Conservation (phyloP, 2,329 filamentous ascomycete genomes). For the Diaporthe sp. region DNA sequence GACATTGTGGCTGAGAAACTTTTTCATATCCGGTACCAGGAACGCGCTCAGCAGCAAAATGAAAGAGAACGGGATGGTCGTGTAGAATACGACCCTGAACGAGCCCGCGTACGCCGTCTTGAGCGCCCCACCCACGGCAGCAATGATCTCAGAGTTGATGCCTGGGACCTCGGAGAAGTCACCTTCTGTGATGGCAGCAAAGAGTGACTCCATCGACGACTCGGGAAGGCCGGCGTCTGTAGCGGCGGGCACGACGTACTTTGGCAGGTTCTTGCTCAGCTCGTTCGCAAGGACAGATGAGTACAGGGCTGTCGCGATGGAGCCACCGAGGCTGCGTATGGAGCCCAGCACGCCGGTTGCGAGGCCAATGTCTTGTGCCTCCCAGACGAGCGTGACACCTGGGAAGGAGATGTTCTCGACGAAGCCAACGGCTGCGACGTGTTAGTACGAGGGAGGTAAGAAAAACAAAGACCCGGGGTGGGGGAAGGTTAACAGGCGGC, state of each 20-base stretch:
- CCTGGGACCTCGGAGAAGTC: slow-evolving; percentile 46
- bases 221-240: slow-evolving; percentile 48
- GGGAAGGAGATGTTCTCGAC: slow-evolving; percentile 54
- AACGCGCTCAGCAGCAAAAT: slow-evolving; percentile 50
- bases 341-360: slow-evolving; percentile 56
- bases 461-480: too few species aligned
- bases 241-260: slow-evolving; percentile 48
- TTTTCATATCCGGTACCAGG: slow-evolving; percentile 54
- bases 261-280: slow-evolving; percentile 45
- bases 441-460: background rate
- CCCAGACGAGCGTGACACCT: slow-evolving; percentile 56
- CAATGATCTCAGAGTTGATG: slow-evolving; percentile 47
- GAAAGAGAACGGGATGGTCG: slow-evolving; percentile 52
- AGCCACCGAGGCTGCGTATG: slow-evolving; percentile 54
- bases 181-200: slow-evolving; percentile 46
- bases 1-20: slow-evolving; percentile 54
- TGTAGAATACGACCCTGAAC: slow-evolving; percentile 55
- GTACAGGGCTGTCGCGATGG: slow-evolving; percentile 50
- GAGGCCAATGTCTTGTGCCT: slow-evolving; percentile 58
- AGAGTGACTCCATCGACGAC: slow-evolving; percentile 45
- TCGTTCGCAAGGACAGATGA: slow-evolving; percentile 49
- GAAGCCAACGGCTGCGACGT: slow-evolving; percentile 46
- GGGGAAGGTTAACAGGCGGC: too few species aligned
- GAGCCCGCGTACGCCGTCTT: slow-evolving; percentile 54
- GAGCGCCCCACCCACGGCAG: slow-evolving; percentile 46